Percentiles rank a stretch among this genome's conserved stretches.
phyloP scores from a whole-genome alignment of 2,329 filamentous ascomycete genomes.

The Plenodomus tracheiphilus region DNA sequence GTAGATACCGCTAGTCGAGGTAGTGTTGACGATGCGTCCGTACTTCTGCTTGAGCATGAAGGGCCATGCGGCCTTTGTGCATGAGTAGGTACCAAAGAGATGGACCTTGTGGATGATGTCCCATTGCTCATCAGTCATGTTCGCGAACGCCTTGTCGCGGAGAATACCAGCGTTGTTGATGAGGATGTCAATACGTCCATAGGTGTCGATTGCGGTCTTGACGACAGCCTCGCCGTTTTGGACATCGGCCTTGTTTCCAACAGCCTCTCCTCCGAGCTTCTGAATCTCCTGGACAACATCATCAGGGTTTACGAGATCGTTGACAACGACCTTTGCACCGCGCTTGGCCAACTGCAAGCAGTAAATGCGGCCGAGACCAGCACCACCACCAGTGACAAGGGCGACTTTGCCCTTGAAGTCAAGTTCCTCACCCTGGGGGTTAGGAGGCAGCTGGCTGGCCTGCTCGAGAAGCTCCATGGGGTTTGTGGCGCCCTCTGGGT shows the following conservation, averaged over 20 bases:
- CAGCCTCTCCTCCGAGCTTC: slow-evolving; percentile 84
- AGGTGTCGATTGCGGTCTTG: slow-evolving; percentile 90
- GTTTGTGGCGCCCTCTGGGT: slow-evolving; percentile 84
- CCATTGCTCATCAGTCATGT: slow-evolving; percentile 96
- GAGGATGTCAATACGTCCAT: slow-evolving; percentile 89
- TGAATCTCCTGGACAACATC: slow-evolving; percentile 90
- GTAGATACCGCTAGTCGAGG: slow-evolving; percentile 95
- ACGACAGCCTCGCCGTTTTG: slow-evolving; percentile 91
- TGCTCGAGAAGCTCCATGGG: slow-evolving; percentile 71
- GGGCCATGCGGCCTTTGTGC: slow-evolving; percentile 96
- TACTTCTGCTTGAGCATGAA: slow-evolving; percentile 99
- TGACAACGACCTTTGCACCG: slow-evolving; percentile 86
- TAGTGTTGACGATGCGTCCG: slow-evolving; percentile 94
- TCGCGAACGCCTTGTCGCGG: slow-evolving; percentile 94
- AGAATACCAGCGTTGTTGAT: slow-evolving; percentile 99
- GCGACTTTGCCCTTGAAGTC: slow-evolving; percentile 46
- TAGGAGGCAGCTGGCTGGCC: slow-evolving; percentile 33
- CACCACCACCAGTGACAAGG: slow-evolving; percentile 42
- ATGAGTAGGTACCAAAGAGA: slow-evolving; percentile 91
- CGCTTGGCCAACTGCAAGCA: slow-evolving; percentile 82
- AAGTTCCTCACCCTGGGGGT: slow-evolving; percentile 36
- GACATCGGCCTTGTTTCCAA: slow-evolving; percentile 89
- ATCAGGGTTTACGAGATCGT: slow-evolving; percentile 93
- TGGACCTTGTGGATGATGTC: slow-evolving; percentile 91
- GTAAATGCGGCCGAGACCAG: slow-evolving; percentile 83